A percentile compares a stretch with the other conserved stretches of the same genome.
Conservation (phyloP, 2,329 filamentous ascomycete species). For the Cladosporium phlei region DNA sequence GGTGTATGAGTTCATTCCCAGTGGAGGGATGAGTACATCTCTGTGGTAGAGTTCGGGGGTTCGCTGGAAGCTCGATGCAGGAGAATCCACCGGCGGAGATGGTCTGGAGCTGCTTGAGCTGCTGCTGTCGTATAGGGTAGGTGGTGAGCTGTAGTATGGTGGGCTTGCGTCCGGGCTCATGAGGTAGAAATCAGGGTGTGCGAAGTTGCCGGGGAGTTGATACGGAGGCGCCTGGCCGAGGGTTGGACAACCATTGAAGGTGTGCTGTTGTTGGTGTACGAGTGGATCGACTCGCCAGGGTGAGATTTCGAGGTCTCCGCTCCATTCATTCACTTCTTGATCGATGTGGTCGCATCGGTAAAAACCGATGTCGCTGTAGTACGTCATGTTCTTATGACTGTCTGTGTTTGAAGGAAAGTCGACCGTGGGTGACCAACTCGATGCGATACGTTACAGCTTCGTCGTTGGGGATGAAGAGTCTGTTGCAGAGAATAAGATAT, state of each 20-base stretch:
- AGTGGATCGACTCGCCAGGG: not conserved
- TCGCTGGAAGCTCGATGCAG: not conserved
- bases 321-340: no score
- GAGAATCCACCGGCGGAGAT: not conserved
- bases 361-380: no score
- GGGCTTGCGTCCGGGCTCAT: not conserved
- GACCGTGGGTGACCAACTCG: no score
- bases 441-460: no score
- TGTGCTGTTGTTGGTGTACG: not conserved
- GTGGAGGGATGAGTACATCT: not conserved
- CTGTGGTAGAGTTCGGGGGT: not conserved
- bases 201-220: not conserved
- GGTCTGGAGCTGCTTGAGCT: not conserved
- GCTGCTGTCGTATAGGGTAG: constrained; percentile 1
- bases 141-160: constrained; percentile 5
- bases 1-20: not conserved
- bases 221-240: no score
- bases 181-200: not conserved
- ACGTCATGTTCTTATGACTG: no score
- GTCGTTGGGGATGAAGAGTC: no score
- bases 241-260: not conserved
- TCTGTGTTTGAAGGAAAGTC: no score
- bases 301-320: no score
- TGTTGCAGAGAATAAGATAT: no score
- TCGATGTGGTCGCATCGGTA: no score